Evolutionary conservation across 768 basidiomycete genomes (phyloP).

Genomic region (Astraeus odoratus): DNA sequence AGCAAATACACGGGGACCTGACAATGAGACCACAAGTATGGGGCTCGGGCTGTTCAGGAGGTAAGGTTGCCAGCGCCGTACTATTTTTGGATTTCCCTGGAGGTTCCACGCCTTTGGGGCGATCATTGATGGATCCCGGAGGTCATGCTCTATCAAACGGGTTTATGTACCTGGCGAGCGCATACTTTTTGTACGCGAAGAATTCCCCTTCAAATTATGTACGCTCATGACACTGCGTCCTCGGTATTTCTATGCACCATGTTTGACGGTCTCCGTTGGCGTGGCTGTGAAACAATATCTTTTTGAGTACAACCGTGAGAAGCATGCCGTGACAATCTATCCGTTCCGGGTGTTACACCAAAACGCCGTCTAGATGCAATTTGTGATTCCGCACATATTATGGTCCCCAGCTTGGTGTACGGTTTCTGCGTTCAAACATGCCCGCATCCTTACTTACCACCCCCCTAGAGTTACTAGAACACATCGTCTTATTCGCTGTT

Average conservation of each 20-base stretch:
- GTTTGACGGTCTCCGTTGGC: slow-evolving; percentile 13
- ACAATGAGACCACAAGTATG: too few relatives aligned
- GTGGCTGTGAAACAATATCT: neutral
- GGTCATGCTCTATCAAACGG: neutral
- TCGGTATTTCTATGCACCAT: neutral
- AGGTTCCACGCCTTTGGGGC: neutral
- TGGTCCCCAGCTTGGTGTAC: slow-evolving; percentile 11
- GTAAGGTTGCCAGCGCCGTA: too few relatives aligned
- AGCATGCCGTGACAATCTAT: slow-evolving; percentile 23
- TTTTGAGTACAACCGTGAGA: slow-evolving; percentile 19
- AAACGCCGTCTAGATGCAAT: slow-evolving; percentile 17
- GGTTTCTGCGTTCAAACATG: slow-evolving; percentile 23
- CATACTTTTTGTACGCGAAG: neutral
- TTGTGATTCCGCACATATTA: slow-evolving; percentile 21
- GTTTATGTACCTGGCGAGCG: neutral
- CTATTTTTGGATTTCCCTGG: neutral
- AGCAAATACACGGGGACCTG: too few relatives aligned
- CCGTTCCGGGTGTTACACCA: slow-evolving; percentile 19
- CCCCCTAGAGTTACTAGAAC: slow-evolving; percentile 30
- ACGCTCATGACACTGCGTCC: neutral
- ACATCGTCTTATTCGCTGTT: slow-evolving; percentile 28
- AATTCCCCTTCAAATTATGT: neutral
- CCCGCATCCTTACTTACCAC: slow-evolving; percentile 23
- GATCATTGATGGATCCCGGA: neutral
- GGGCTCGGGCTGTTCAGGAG: too few relatives aligned